A percentile compares a stretch with the other conserved stretches of the same genome.
phyloP scores from a whole-genome alignment of 1,284 basidiomycete genomes.

The Marasmius sp. region DNA sequence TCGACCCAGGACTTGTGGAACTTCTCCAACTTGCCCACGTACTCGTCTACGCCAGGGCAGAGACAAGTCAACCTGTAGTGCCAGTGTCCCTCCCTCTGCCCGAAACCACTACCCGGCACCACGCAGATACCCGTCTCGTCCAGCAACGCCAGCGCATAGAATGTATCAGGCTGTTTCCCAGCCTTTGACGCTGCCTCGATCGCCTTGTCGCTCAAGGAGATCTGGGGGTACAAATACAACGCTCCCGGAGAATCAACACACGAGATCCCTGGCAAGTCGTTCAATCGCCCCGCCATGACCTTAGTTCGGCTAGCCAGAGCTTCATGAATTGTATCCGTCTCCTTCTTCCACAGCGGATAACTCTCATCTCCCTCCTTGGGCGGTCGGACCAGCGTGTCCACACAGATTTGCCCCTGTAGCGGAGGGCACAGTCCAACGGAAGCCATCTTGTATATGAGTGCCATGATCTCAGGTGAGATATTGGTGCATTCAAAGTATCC shows the following conservation, averaged over 20 bases:
- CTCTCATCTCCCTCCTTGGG: slow-evolving; percentile 75
- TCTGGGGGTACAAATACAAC: slow-evolving; percentile 82
- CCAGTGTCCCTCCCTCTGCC: slow-evolving; percentile 84
- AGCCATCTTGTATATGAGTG: slow-evolving; percentile 94
- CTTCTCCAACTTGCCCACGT: slow-evolving; percentile 78
- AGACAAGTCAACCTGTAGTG: slow-evolving; percentile 89
- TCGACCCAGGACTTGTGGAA: slow-evolving; percentile 82
- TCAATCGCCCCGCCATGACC: slow-evolving; percentile 76
- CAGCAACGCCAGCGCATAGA: slow-evolving; percentile 83
- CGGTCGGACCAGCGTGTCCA: slow-evolving; percentile 88
- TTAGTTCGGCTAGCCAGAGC: slow-evolving; percentile 72
- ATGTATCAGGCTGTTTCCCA: slow-evolving; percentile 83
- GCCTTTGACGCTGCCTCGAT: slow-evolving; percentile 68
- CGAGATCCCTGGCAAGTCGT: slow-evolving; percentile 74
- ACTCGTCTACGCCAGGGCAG: slow-evolving; percentile 89
- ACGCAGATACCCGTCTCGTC: slow-evolving; percentile 93
- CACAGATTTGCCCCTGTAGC: slow-evolving; percentile 85
- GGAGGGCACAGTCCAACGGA: slow-evolving; percentile 88
- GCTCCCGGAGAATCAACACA: slow-evolving; percentile 91
- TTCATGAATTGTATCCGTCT: slow-evolving; percentile 78
- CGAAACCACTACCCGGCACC: slow-evolving; percentile 90
- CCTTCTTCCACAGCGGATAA: slow-evolving; percentile 77
- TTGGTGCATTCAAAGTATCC: slow-evolving; percentile 94
- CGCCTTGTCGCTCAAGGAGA: slow-evolving; percentile 72
- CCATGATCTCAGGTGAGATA: slow-evolving; percentile 72